These are phyloP conservation scores for Stylonectria norvegica DNA, from an alignment of 2,329 filamentous ascomycete species.

Conservation along the genomic window DNA sequence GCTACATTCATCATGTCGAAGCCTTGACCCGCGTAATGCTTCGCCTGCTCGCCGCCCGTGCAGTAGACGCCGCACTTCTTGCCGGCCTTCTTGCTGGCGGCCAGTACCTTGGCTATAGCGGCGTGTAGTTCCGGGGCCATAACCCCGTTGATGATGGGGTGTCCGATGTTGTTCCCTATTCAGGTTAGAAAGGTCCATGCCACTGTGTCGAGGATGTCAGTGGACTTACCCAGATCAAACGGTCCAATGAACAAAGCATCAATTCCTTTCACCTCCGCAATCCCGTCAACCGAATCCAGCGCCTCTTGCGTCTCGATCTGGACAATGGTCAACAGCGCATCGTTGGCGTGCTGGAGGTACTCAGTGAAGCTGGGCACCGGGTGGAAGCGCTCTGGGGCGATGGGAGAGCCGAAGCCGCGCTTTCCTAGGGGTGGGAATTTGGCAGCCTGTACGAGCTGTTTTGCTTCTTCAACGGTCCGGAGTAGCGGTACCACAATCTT, in stretches of 20 bases:
- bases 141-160: slow-evolving; percentile 58
- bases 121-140: slow-evolving; percentile 56
- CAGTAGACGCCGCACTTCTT: slow-evolving; percentile 65
- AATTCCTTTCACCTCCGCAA: slow-evolving; percentile 57
- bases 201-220: too few relatives aligned
- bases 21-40: slow-evolving; percentile 50
- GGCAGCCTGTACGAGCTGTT: slow-evolving; percentile 43
- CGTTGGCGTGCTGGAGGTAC: slow-evolving; percentile 49
- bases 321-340: slow-evolving; percentile 58
- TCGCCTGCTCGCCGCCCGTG: slow-evolving; percentile 53
- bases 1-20: slow-evolving; percentile 61
- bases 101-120: slow-evolving; percentile 57
- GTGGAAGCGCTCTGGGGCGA: slow-evolving; percentile 41
- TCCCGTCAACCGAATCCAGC: slow-evolving; percentile 57
- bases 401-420: slow-evolving; percentile 49
- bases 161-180: slow-evolving; percentile 55
- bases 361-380: slow-evolving; percentile 44
- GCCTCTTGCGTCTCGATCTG: slow-evolving; percentile 67
- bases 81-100: slow-evolving; percentile 56
- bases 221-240: slow-evolving; percentile 54
- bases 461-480: slow-evolving; percentile 43
- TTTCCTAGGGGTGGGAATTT: slow-evolving; percentile 50
- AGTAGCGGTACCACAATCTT: slow-evolving; percentile 46
- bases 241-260: slow-evolving; percentile 65
- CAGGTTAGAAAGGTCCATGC: slow-evolving; percentile 6